Evolutionary conservation across 768 basidiomycete species (phyloP).

Genomic region (Suillus americanus): DNA sequence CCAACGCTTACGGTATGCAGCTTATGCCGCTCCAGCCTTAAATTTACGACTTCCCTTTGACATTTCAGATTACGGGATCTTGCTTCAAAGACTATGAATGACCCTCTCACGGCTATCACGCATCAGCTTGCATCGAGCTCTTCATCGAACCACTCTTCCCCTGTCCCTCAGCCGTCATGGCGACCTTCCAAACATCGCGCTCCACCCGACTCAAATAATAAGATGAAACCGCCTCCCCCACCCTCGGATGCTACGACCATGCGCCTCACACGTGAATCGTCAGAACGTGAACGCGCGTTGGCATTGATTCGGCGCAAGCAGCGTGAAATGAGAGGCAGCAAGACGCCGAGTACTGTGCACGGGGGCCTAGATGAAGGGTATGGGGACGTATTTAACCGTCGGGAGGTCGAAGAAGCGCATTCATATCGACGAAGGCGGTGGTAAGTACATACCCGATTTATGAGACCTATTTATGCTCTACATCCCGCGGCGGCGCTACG

Average conservation of each 20-base stretch:
- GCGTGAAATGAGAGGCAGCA: slow-evolving; percentile 60
- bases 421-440: slow-evolving; percentile 43
- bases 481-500: neutral
- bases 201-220: slow-evolving; percentile 9
- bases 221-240: slow-evolving; percentile 7
- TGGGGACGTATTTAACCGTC: slow-evolving; percentile 66
- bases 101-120: slow-evolving; percentile 76
- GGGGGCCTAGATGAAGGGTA: slow-evolving; percentile 51
- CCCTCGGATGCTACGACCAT: slow-evolving; percentile 43
- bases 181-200: slow-evolving; percentile 17
- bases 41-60: neutral
- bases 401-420: slow-evolving; percentile 72
- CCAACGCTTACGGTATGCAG: slow-evolving; percentile 36
- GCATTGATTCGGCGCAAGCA: slow-evolving; percentile 68
- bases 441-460: neutral
- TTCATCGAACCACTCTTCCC: slow-evolving; percentile 19
- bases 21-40: neutral
- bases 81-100: slow-evolving; percentile 59
- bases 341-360: slow-evolving; percentile 70
- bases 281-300: slow-evolving; percentile 73
- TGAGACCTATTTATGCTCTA: neutral
- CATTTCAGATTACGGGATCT: slow-evolving; percentile 59
- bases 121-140: slow-evolving; percentile 54
- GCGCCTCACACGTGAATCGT: slow-evolving; percentile 68
- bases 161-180: slow-evolving; percentile 19